Conservation (phyloP, 805 yeast genomes). For the Deakozyma indianensis region DNA sequence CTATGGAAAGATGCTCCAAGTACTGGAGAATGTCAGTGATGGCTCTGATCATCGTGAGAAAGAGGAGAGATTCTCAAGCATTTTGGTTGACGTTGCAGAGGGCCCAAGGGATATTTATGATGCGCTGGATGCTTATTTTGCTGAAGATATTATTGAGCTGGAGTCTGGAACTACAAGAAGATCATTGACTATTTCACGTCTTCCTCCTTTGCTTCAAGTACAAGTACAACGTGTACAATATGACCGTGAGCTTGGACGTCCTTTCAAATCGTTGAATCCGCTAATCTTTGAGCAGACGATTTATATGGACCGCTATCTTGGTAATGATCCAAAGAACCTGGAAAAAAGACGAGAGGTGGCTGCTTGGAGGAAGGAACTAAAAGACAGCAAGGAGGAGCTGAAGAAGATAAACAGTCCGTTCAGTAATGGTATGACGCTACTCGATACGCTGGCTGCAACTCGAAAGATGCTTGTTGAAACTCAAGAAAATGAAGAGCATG, state of each 20-base stretch:
- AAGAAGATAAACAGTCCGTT: background rate
- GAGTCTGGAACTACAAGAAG: conserved; percentile 62
- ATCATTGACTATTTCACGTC: conserved; percentile 49
- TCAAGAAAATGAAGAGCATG: conserved; percentile 9
- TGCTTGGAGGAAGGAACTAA: conserved; percentile 38
- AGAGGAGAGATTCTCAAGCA: conserved; percentile 63
- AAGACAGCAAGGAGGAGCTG: conserved; percentile 10
- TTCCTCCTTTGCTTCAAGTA: conserved; percentile 76
- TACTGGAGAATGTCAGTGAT: conserved; percentile 28
- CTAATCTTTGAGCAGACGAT: conserved; percentile 65
- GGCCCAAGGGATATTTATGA: conserved; percentile 84
- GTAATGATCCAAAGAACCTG: conserved; percentile 36
- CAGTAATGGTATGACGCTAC: conserved; percentile 30
- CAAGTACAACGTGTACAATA: conserved; percentile 91
- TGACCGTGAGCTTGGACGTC: conserved; percentile 56
- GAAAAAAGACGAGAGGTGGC: conserved; percentile 38
- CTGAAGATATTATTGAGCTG: conserved; percentile 51
- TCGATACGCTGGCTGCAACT: conserved; percentile 42
- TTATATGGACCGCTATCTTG: conserved; percentile 79
- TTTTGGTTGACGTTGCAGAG: conserved; percentile 75
- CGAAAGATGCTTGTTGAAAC: conserved; percentile 10
- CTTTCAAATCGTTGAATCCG: conserved; percentile 72
- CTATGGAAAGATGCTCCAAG: conserved; percentile 76
- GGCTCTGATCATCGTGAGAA: conserved; percentile 33
- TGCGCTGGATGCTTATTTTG: conserved; percentile 73